These are phyloP conservation scores for Gracilaria domingensis DNA, from an alignment of 23 red algal genomes.

Conservation along the genomic window DNA sequence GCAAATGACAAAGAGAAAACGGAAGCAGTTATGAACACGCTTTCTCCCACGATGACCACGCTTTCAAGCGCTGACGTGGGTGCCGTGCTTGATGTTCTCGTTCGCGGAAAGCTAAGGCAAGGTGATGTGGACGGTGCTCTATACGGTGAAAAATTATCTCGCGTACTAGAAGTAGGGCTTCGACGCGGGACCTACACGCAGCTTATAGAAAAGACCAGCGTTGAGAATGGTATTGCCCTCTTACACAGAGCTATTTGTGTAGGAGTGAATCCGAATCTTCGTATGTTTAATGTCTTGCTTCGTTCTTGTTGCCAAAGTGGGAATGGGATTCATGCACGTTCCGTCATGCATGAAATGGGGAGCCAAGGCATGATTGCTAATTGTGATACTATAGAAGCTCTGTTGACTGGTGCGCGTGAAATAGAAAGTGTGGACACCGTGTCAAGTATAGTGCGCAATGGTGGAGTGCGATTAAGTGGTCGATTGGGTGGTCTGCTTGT, in stretches of 20 bases:
- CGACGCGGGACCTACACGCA: conserved; percentile 53
- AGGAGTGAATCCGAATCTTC: conserved; percentile 35
- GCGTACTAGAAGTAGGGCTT: conserved; percentile 44
- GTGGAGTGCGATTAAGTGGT: conserved; percentile 17
- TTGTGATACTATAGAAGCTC: conserved; percentile 46
- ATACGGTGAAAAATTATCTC: conserved; percentile 41
- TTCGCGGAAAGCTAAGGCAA: conserved; percentile 44
- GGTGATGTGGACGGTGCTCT: conserved; percentile 51
- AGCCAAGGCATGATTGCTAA: conserved; percentile 41
- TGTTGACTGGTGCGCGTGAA: conserved; percentile 20
- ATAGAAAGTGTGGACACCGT: conserved; percentile 50
- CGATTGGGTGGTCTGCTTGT: conserved; percentile 30
- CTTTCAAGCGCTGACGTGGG: conserved; percentile 36
- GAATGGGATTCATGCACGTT: conserved; percentile 30
- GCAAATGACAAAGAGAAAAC: conserved; percentile 9
- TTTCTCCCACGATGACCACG: conserved; percentile 11
- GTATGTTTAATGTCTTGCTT: conserved; percentile 62
- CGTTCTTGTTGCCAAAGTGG: conserved; percentile 27
- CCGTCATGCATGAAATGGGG: conserved; percentile 51
- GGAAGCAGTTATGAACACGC: conserved; percentile 35
- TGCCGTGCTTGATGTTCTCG: conserved; percentile 42
- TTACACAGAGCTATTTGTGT: conserved; percentile 54
- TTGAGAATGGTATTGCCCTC: conserved; percentile 46
- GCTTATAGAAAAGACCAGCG: conserved; percentile 30
- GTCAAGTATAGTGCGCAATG: conserved; percentile 11